Evolutionary conservation across 2,329 filamentous ascomycete species (phyloP).

Genomic region (Trichoderma brevicompactum): DNA sequence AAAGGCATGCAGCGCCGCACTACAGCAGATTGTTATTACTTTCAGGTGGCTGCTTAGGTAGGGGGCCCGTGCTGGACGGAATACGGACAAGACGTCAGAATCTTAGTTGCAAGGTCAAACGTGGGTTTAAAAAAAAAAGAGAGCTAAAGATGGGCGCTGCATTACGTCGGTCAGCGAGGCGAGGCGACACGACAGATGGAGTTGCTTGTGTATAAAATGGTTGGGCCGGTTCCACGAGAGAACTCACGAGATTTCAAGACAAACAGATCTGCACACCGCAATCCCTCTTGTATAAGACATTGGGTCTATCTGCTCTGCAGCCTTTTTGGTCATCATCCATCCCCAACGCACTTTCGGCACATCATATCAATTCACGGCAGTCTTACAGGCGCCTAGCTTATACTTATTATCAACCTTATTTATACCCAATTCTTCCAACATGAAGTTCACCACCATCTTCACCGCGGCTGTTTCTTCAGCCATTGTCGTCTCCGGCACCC

Average conservation of each 20-base stretch:
- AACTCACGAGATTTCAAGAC: background rate
- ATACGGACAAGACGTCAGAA: slow-evolving; percentile 21
- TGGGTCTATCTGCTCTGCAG: too few relatives aligned
- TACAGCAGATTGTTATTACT: background rate
- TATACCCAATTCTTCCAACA: slow-evolving; percentile 29
- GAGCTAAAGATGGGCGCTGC: slow-evolving; percentile 9
- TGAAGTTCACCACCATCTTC: slow-evolving; percentile 40
- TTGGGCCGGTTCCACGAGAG: slow-evolving; percentile 6
- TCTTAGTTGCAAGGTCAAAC: background rate
- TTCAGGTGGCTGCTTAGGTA: slow-evolving; percentile 23
- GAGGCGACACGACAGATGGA: background rate
- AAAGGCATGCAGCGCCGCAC: background rate
- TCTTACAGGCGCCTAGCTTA: too few relatives aligned
- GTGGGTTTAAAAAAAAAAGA: background rate
- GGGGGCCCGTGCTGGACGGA: slow-evolving; percentile 3
- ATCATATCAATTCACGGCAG: too few relatives aligned
- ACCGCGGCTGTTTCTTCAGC: slow-evolving; percentile 33
- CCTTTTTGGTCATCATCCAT: too few relatives aligned
- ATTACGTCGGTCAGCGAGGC: slow-evolving; percentile 19
- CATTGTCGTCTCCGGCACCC: slow-evolving; percentile 36
- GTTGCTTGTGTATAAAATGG: background rate
- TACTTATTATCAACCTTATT: too few relatives aligned
- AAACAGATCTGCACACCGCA: slow-evolving; percentile 12
- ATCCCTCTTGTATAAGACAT: slow-evolving; percentile 3
- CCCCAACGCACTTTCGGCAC: too few relatives aligned